Conservation (phyloP, 2,329 filamentous ascomycete species). For the Penicillium polonicum region DNA sequence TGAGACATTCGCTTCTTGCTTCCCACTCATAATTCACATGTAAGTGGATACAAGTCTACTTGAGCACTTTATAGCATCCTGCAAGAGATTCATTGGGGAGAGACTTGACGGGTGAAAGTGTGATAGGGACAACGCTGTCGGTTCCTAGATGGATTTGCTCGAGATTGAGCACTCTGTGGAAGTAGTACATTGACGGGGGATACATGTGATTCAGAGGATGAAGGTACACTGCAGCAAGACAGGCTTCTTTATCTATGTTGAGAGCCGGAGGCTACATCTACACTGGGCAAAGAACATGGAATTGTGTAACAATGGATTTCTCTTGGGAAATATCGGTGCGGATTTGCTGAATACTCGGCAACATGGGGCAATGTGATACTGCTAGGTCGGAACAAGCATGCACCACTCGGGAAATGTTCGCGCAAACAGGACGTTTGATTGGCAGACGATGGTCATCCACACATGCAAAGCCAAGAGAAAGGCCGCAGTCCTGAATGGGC, state of each 20-base stretch:
- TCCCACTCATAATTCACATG: too few relatives aligned
- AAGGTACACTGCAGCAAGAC: neutral
- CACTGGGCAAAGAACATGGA: neutral
- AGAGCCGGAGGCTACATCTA: neutral
- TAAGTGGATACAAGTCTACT: too few relatives aligned
- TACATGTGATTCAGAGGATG: neutral
- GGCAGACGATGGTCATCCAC: slow-evolving; percentile 1
- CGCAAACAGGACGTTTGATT: slow-evolving; percentile 3
- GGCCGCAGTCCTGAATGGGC: slow-evolving; percentile 1
- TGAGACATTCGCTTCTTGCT: too few relatives aligned
- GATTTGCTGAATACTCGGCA: slow-evolving; percentile 1
- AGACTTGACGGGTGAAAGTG: too few relatives aligned
- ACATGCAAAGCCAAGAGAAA: slow-evolving; percentile 2
- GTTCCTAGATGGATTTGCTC: neutral
- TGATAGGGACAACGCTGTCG: neutral
- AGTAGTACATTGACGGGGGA: neutral
- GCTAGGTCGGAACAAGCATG: slow-evolving; percentile 8
- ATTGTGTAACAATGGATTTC: slow-evolving; percentile 7
- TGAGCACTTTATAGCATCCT: too few relatives aligned
- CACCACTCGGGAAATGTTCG: slow-evolving; percentile 1
- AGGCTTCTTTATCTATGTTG: neutral
- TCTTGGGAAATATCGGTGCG: slow-evolving; percentile 3
- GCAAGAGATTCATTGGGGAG: too few relatives aligned
- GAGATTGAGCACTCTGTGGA: neutral
- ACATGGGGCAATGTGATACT: slow-evolving; percentile 1